These are phyloP conservation scores for Malbranchea zuffiana DNA, from an alignment of 2,329 filamentous ascomycete species.

Conservation along the genomic window DNA sequence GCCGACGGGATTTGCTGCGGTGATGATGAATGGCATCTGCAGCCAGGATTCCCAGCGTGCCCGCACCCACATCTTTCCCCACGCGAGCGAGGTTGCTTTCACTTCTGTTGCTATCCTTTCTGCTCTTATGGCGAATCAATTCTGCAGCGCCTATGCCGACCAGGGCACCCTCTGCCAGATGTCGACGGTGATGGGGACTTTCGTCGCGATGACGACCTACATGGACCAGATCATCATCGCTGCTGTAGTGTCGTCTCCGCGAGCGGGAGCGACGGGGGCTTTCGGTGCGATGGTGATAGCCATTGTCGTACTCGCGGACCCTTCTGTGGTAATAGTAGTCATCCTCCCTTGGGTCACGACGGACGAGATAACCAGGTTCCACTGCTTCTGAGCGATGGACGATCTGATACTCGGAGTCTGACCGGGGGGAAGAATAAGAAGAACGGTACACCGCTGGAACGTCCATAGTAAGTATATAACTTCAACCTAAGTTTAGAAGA, in stretches of 20 bases:
- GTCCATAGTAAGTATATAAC: slow-evolving; percentile 34
- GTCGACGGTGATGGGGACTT: slow-evolving; percentile 42
- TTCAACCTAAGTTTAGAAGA: slow-evolving; percentile 20
- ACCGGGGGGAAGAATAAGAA: slow-evolving; percentile 39
- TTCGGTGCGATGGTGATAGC: slow-evolving; percentile 36
- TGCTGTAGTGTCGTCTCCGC: slow-evolving; percentile 39
- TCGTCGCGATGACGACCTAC: slow-evolving; percentile 39
- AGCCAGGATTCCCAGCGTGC: slow-evolving; percentile 50
- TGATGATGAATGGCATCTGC: slow-evolving; percentile 47
- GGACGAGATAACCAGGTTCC: slow-evolving; percentile 39
- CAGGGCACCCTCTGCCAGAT: slow-evolving; percentile 52
- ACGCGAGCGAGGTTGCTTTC: slow-evolving; percentile 40
- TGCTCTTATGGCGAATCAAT: slow-evolving; percentile 47
- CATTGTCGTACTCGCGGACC: slow-evolving; percentile 44
- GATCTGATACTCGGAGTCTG: slow-evolving; percentile 49
- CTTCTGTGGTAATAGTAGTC: slow-evolving; percentile 53
- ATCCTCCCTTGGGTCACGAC: slow-evolving; percentile 41
- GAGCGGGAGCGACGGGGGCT: slow-evolving; percentile 41
- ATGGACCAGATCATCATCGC: slow-evolving; percentile 53
- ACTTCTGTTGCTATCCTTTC: slow-evolving; percentile 37
- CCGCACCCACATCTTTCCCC: slow-evolving; percentile 46
- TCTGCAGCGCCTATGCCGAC: slow-evolving; percentile 52
- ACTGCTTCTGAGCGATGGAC: slow-evolving; percentile 46
- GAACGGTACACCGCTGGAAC: slow-evolving; percentile 43
- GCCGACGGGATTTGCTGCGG: slow-evolving; percentile 27